Percentiles rank a stretch among this genome's conserved stretches.
Evolutionary conservation across 73 alveolate species (phyloP).

Genomic region (Paramecium caudatum): DNA sequence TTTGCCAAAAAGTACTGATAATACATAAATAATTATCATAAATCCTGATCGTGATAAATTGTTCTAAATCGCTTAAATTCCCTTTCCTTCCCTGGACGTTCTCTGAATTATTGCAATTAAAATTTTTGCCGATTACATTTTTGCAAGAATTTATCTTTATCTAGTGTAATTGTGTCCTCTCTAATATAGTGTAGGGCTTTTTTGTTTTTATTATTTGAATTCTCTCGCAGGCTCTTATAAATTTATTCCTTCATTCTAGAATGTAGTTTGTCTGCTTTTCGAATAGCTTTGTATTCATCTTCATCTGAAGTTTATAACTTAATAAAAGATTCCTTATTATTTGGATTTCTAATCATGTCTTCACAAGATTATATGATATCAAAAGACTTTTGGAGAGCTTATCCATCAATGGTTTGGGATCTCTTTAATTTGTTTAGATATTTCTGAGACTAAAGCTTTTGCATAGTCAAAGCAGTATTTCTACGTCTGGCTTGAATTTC

Average conservation of each 20-base stretch:
- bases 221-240: neutral
- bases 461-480: neutral
- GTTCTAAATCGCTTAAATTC: neutral
- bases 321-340: too few species aligned
- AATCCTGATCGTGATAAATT: neutral
- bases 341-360: neutral
- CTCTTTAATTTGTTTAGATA: neutral
- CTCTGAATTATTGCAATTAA: neutral
- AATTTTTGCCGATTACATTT: neutral
- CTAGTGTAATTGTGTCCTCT: neutral
- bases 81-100: neutral
- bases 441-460: neutral
- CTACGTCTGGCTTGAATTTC: too few species aligned
- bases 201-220: neutral
- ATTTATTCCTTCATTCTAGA: neutral
- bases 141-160: constrained; percentile 6
- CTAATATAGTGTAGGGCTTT: neutral
- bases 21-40: neutral
- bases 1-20: neutral
- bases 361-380: neutral
- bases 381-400: neutral
- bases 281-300: constrained; percentile 50
- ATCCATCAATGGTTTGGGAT: constrained; percentile 2
- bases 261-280: constrained; percentile 24
- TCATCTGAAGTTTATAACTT: too few species aligned